phyloP scores from a whole-genome alignment of 2,329 filamentous ascomycete species.

The Colletotrichum phormii region DNA sequence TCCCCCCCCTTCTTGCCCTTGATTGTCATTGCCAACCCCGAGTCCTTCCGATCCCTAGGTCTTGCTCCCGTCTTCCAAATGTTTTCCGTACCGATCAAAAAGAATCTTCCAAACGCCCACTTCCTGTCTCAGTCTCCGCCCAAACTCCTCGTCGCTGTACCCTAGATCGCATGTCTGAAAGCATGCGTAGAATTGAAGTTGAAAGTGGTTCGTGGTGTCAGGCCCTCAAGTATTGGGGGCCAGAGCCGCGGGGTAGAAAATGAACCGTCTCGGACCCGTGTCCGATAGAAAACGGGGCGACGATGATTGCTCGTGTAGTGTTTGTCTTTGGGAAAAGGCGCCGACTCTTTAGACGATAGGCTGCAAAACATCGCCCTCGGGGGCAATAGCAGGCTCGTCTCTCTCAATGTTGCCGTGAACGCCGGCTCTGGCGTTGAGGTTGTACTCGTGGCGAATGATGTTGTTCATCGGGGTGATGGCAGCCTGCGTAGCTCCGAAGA shows the following conservation, averaged over 20 bases:
- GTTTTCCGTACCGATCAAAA: not conserved
- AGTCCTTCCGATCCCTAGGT: not conserved
- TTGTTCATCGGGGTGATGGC: slow-evolving; percentile 33
- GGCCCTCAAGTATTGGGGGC: not conserved
- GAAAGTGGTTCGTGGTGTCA: not conserved
- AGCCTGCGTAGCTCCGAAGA: slow-evolving; percentile 28
- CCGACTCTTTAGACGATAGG: not conserved
- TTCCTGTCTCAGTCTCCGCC: not conserved
- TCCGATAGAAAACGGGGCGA: not conserved
- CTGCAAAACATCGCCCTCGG: slow-evolving; percentile 12
- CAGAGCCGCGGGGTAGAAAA: not conserved
- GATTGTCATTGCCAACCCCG: not conserved
- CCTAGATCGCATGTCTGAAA: slow-evolving; percentile 20
- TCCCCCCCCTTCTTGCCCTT: not conserved
- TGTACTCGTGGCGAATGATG: slow-evolving; percentile 36
- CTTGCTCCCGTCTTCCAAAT: no score
- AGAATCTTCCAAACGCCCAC: slow-evolving; percentile 17
- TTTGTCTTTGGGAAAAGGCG: no score
- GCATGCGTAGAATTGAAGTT: slow-evolving; percentile 25
- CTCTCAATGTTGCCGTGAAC: slow-evolving; percentile 22
- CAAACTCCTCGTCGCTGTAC: slow-evolving; percentile 15
- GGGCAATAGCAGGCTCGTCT: not conserved
- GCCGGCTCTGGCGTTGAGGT: slow-evolving; percentile 31
- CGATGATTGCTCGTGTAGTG: not conserved
- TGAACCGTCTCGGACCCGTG: not conserved